phyloP scores from a whole-genome alignment of 352 stramenopile genomes.

The Globisporangium recalcitrans region DNA sequence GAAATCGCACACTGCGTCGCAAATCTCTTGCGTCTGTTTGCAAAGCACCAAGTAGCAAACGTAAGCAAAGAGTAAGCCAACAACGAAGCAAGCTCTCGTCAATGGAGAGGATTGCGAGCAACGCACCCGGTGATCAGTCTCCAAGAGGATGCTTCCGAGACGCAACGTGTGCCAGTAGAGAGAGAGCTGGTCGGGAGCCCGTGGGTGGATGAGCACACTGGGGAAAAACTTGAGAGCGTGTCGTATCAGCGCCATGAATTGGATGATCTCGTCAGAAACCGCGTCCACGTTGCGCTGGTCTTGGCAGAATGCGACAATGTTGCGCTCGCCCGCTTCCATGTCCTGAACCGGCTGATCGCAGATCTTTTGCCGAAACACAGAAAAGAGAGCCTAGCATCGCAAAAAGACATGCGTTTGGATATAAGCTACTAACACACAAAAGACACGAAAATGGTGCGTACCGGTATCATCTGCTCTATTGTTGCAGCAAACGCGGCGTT shows the following conservation, averaged over 20 bases:
- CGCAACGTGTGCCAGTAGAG: slow-evolving; percentile 42
- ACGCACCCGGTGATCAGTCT: slow-evolving; percentile 53
- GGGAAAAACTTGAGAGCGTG: slow-evolving; percentile 45
- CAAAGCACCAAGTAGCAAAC: too few species aligned
- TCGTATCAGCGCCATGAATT: slow-evolving; percentile 42
- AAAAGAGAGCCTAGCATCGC: slow-evolving; percentile 26
- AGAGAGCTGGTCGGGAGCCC: slow-evolving; percentile 19
- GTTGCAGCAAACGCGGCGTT: slow-evolving; percentile 23
- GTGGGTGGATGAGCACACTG: slow-evolving; percentile 23
- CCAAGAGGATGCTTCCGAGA: slow-evolving; percentile 39
- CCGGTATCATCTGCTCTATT: slow-evolving; percentile 23
- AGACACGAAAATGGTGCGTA: slow-evolving; percentile 1
- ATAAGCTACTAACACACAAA: background rate
- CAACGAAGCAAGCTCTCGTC: background rate
- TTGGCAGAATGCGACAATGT: slow-evolving; percentile 31
- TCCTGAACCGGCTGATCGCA: slow-evolving; percentile 25
- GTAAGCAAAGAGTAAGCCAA: background rate
- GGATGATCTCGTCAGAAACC: slow-evolving; percentile 41
- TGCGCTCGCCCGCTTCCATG: slow-evolving; percentile 18
- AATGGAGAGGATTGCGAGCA: background rate
- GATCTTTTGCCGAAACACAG: slow-evolving; percentile 36
- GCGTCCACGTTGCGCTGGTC: slow-evolving; percentile 29
- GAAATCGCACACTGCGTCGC: slow-evolving; percentile 58
- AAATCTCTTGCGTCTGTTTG: slow-evolving; percentile 52
- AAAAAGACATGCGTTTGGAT: background rate